Conservation (phyloP, 2,329 filamentous ascomycete genomes). For the Cercospora canescens region DNA sequence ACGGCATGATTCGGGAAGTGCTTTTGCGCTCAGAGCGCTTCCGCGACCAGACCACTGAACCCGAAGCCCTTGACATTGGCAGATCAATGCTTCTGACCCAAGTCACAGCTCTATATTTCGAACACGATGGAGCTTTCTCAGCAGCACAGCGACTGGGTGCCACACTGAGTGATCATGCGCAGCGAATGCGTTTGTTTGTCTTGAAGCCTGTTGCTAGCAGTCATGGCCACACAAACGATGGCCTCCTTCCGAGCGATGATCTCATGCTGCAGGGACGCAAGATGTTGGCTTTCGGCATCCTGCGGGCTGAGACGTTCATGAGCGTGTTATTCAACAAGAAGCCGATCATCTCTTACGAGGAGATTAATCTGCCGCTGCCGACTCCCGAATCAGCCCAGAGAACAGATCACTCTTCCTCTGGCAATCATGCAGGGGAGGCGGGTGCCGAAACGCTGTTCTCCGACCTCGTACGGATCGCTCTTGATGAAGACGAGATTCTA, state of each 20-base stretch:
- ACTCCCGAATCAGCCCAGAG: slow-evolving; percentile 1
- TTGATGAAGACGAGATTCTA: slow-evolving; percentile 17
- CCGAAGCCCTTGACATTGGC: background rate
- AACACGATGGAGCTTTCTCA: slow-evolving; percentile 21
- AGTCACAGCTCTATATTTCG: slow-evolving; percentile 21
- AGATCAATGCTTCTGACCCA: slow-evolving; percentile 16
- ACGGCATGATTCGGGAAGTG: slow-evolving; percentile 2
- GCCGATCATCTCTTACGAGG: slow-evolving; percentile 19
- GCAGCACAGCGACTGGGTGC: slow-evolving; percentile 23
- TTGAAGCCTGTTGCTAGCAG: slow-evolving; percentile 7
- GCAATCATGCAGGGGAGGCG: slow-evolving; percentile 11
- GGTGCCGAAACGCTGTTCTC: slow-evolving; percentile 18
- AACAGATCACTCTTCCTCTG: too few relatives aligned
- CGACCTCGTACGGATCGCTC: slow-evolving; percentile 20
- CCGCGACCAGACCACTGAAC: slow-evolving; percentile 14
- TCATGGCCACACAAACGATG: slow-evolving; percentile 10
- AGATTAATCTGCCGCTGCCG: slow-evolving; percentile 20
- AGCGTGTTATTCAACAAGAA: slow-evolving; percentile 18
- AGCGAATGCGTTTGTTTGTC: slow-evolving; percentile 21
- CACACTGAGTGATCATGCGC: slow-evolving; percentile 18
- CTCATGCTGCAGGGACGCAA: background rate
- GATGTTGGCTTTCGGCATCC: slow-evolving; percentile 17
- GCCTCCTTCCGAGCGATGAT: slow-evolving; percentile 2
- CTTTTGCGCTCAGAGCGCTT: slow-evolving; percentile 5
- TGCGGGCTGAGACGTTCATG: slow-evolving; percentile 20